Base-by-base conservation (phyloP, 2,329 filamentous ascomycete genomes). In the Aspergillus ustus region DNA sequence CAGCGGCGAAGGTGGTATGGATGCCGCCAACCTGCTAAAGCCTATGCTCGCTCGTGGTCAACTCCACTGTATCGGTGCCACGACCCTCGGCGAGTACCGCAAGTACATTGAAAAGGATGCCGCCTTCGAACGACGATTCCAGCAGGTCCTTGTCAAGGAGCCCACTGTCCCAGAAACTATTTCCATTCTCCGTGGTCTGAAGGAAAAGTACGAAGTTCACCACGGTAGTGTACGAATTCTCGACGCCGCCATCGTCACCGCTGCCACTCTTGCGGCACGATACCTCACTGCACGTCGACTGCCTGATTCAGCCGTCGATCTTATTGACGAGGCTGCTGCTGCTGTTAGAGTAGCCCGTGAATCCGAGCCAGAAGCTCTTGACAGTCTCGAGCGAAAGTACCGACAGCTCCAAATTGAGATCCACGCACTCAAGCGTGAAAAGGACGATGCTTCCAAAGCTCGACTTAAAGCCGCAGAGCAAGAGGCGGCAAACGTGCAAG, bases 101-200 rank as follows among this genome's bases (percentile, higher is more conserved):
- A 99, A 99, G 78, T 98, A 99, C 79, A 97, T 99, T 66, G 95
- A 99, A 78, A 99, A 99, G 80, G 95, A 99, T 72, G 91, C 92
- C 50, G 95, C 95, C 51, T 99, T 99, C 75, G 95, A 99, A 80
- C 92, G 95, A 78, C 91, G 95, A 77, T 99, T 99, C 85, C 95
- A 99, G 77, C 95, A 99, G 78, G 95, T 99, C 44, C 80, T 99
- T 49, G 94, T 98, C 76, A 97, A 97, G 81, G 95, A 99, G 75
- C 95, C 95, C 2, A 85, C 87, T 6, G 89, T 98, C 52, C 78
- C 87, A 1, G 95, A 99, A 80, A 98, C 95, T 15, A 87, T 99
- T 65, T 99, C 95, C 22, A 99, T 99, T 72, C 89, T 99, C n/a
- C 92, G 95, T 84, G 95, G 95, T 74, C 82, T 99, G 66, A 99